phyloP scores from a whole-genome alignment of 306 rosid genomes.

The Mucuna pruriens region DNA sequence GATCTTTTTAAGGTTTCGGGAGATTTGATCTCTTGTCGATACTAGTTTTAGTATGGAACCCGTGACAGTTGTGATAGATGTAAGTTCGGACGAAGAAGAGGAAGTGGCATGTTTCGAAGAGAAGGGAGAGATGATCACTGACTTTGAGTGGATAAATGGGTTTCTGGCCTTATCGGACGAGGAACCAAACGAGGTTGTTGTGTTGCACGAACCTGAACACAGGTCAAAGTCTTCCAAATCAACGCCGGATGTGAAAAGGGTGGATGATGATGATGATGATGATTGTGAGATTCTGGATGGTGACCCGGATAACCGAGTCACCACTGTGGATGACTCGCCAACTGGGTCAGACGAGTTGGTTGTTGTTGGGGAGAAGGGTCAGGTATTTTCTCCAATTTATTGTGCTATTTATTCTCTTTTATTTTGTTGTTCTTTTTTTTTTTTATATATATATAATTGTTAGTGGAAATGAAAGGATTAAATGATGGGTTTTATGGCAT shows the following conservation, averaged over 20 bases:
- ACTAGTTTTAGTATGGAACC: constrained; percentile 38
- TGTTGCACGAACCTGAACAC: constrained; percentile 29
- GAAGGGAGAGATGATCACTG: background rate
- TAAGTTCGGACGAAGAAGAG: constrained; percentile 65
- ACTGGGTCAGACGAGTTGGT: constrained; percentile 67
- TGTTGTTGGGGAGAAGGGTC: constrained; percentile 80
- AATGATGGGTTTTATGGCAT: background rate
- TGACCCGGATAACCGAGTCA: constrained; percentile 60
- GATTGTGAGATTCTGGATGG: constrained; percentile 75
- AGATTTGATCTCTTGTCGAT: background rate
- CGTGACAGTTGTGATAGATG: constrained; percentile 45
- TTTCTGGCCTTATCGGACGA: constrained; percentile 44
- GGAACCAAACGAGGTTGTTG: constrained; percentile 40
- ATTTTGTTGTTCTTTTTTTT: background rate
- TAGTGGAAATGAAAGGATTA: background rate
- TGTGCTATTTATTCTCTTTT: background rate
- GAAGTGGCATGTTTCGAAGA: constrained; percentile 2
- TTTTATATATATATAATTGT: background rate
- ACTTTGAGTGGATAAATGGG: constrained; percentile 56
- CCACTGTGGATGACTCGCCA: constrained; percentile 24
- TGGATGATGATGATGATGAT: constrained; percentile 53
- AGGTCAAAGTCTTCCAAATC: constrained; percentile 41
- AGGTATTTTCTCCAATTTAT: constrained; percentile 45
- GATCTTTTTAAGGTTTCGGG: background rate
- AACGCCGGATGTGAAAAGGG: constrained; percentile 24